Conservation (phyloP, 192 early-diverging fungal genomes). For the Podila clonocystis region DNA sequence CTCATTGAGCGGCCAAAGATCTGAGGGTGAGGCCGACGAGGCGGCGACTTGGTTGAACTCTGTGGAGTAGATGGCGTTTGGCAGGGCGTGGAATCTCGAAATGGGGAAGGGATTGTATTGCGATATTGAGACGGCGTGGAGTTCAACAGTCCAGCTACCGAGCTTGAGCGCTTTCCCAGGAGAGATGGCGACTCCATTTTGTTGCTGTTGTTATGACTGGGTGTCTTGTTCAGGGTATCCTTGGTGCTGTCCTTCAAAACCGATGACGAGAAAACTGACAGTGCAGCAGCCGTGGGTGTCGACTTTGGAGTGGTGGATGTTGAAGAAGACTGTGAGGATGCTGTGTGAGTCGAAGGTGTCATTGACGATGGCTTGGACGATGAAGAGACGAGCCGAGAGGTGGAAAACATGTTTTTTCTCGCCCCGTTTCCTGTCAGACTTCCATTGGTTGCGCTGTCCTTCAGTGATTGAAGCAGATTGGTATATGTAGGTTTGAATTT, state of each 20-base stretch:
- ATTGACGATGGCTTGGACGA: not conserved
- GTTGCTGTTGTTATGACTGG: not conserved
- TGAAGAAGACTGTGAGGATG: not conserved
- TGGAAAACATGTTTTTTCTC: slow-evolving; percentile 3
- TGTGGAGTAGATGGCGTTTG: not conserved
- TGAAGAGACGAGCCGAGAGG: not conserved
- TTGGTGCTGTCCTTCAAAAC: not conserved
- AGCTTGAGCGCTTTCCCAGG: slow-evolving; percentile 1
- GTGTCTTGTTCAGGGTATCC: not conserved
- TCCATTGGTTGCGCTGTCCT: not conserved
- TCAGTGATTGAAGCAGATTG: not conserved
- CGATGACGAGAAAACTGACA: not conserved
- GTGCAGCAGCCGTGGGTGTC: not conserved
- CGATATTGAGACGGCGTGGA: not conserved
- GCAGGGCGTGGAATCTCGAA: not conserved
- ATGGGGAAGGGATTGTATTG: not conserved
- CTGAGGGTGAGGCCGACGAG: not conserved
- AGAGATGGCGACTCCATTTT: not conserved
- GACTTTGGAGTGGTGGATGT: not conserved
- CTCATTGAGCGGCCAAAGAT: slow-evolving; percentile 3
- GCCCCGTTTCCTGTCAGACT: not conserved
- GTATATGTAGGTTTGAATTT: not conserved
- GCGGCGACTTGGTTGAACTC: not conserved
- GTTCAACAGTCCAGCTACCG: not conserved
- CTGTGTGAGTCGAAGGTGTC: not conserved